Evolutionary conservation across 495 filamentous ascomycete genomes (phyloP).

Genomic region (Friedmanniomyces endolithicus): DNA sequence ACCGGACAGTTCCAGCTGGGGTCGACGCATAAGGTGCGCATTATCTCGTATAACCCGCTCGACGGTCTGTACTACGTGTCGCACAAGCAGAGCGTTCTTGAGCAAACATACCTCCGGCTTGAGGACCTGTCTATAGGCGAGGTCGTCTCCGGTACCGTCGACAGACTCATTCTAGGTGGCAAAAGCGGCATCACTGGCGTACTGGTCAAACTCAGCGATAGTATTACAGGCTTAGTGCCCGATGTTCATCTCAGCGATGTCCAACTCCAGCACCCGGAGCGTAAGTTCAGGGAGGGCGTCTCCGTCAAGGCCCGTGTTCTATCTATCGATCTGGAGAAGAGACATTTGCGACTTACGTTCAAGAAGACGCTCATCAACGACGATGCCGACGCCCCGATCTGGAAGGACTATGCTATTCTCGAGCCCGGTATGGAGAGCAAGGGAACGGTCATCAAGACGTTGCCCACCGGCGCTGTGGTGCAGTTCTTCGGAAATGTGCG

Average conservation of each 20-base stretch:
- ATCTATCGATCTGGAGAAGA: conserved; percentile 61
- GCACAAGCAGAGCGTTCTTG: conserved; percentile 64
- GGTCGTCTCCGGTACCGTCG: conserved; percentile 69
- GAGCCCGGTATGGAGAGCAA: conserved; percentile 57
- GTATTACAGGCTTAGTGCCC: conserved; percentile 74
- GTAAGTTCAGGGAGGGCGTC: conserved; percentile 82
- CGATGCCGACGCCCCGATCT: conserved; percentile 64
- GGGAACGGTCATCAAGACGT: conserved; percentile 72
- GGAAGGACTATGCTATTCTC: conserved; percentile 63
- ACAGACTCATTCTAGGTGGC: conserved; percentile 68
- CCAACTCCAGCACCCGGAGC: conserved; percentile 79
- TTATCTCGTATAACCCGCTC: conserved; percentile 73
- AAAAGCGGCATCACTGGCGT: conserved; percentile 61
- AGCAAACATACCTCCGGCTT: conserved; percentile 76
- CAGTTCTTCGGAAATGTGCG: conserved; percentile 78
- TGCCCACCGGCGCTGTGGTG: conserved; percentile 69
- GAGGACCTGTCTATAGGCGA: conserved; percentile 78
- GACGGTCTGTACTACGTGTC: conserved; percentile 82
- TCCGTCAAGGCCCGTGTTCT: conserved; percentile 73
- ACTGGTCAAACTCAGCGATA: conserved; percentile 70
- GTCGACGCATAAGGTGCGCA: conserved; percentile 62
- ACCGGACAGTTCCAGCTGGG: conserved; percentile 65
- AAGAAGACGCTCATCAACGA: conserved; percentile 92
- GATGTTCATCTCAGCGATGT: conserved; percentile 82
- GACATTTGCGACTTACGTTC: conserved; percentile 72